A percentile compares a stretch with the other conserved stretches of the same genome.
Evolutionary conservation across 225 moss, liverwort and hornwort species (phyloP).

Genomic region (Rhytidiadelphus loreus): DNA sequence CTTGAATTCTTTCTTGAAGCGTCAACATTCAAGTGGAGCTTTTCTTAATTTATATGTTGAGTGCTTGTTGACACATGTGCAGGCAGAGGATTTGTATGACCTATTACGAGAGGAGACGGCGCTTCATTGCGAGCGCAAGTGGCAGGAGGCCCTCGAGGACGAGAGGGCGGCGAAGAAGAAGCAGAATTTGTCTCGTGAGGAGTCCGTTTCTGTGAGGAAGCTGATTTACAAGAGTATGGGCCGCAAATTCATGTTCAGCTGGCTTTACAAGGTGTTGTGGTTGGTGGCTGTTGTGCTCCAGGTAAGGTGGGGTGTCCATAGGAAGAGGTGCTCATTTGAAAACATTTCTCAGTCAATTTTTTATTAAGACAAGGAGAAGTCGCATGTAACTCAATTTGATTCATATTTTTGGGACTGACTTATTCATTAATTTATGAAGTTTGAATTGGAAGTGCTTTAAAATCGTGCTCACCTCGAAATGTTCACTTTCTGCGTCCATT

Average conservation of each 20-base stretch:
- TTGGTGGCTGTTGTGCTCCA: conserved; percentile 48
- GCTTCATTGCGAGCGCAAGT: conserved; percentile 38
- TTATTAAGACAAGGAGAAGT: neutral
- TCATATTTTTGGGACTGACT: neutral
- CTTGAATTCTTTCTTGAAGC: neutral
- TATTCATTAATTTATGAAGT: neutral
- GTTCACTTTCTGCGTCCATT: neutral
- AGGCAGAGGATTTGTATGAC: conserved; percentile 83
- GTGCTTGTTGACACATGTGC: neutral
- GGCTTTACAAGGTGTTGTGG: conserved; percentile 44
- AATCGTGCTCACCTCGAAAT: neutral
- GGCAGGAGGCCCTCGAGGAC: conserved; percentile 30
- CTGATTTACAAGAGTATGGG: conserved; percentile 32
- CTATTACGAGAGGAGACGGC: conserved; percentile 43
- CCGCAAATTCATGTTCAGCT: conserved; percentile 29
- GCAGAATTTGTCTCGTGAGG: neutral
- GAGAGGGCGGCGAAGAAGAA: conserved; percentile 2
- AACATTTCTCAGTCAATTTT: neutral
- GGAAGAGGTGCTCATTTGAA: neutral
- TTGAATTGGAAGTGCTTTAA: neutral
- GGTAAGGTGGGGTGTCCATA: conserved; percentile 9
- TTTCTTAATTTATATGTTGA: neutral
- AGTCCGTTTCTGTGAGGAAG: conserved; percentile 35
- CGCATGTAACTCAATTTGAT: neutral
- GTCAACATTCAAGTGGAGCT: neutral